Conservation (phyloP, 129 eudicot species). For the Helichrysum umbraculigerum region DNA sequence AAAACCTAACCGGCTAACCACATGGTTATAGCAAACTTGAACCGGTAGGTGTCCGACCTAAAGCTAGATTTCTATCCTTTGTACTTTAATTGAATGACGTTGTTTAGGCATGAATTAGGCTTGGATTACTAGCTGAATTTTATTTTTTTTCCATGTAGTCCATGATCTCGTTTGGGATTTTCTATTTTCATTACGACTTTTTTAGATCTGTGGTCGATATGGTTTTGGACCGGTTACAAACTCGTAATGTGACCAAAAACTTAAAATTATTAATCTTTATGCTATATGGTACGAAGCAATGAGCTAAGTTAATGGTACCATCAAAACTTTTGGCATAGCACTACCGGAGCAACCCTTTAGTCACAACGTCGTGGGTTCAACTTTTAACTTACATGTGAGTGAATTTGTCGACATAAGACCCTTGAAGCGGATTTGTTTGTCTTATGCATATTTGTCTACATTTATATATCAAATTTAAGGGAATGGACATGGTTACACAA, state of each 20-base stretch:
- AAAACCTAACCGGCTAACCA: not conserved
- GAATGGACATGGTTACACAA: constrained; percentile 26
- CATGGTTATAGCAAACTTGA: not conserved
- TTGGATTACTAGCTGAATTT: not conserved
- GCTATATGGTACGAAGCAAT: no score
- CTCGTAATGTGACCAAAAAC: no score
- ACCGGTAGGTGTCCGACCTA: not conserved
- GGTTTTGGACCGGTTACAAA: not conserved
- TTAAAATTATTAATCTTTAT: no score
- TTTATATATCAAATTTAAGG: constrained; percentile 13
- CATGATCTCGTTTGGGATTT: not conserved
- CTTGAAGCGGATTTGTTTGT: not conserved
- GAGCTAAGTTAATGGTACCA: no score
- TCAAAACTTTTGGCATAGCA: not conserved
- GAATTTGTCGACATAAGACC: not conserved
- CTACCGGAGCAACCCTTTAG: not conserved
- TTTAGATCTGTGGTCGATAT: not conserved
- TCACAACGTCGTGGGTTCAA: not conserved
- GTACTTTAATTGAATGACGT: not conserved
- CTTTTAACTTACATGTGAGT: not conserved
- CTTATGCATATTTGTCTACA: not conserved
- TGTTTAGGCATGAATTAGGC: not conserved
- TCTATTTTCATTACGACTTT: no score
- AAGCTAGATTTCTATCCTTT: not conserved
- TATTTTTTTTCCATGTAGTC: no score